Evolutionary conservation across 208 protist species (phyloP).

Genomic region (Leishmania guyanensis): DNA sequence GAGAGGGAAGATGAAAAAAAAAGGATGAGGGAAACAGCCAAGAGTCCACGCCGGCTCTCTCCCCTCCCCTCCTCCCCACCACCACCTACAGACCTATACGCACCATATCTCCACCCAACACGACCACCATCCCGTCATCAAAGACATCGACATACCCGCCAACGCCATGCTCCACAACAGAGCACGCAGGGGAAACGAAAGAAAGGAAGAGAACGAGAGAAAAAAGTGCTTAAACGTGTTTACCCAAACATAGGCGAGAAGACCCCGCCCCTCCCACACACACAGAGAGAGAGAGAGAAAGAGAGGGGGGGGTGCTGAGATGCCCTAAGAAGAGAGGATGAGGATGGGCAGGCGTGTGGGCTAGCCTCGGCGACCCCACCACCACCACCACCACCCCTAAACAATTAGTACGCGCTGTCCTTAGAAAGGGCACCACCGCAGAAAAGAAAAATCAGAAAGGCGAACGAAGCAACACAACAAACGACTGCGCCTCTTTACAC

Average conservation of each 20-base stretch:
- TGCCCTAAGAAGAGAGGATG: background rate
- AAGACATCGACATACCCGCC: background rate
- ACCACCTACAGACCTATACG: background rate
- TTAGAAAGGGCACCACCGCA: background rate
- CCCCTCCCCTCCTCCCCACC: background rate
- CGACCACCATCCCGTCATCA: background rate
- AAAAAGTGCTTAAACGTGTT: background rate
- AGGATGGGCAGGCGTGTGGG: too few species aligned
- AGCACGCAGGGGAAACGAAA: background rate
- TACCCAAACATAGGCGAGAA: background rate
- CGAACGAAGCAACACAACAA: background rate
- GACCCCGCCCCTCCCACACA: background rate
- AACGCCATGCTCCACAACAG: background rate
- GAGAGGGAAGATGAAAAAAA: slow-evolving; percentile 6
- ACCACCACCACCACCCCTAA: background rate
- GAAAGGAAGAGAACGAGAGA: background rate
- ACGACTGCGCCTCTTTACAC: background rate
- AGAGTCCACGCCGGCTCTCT: too few species aligned
- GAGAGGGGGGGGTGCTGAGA: background rate
- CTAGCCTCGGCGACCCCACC: too few species aligned
- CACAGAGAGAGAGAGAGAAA: background rate
- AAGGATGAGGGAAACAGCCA: background rate
- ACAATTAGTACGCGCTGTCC: background rate
- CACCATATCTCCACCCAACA: background rate
- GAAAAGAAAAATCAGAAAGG: background rate